A percentile compares a stretch with the other conserved stretches of the same genome.
Conservation (phyloP, 1,139 yeast genomes). For the Zygosaccharomyces sapae region DNA sequence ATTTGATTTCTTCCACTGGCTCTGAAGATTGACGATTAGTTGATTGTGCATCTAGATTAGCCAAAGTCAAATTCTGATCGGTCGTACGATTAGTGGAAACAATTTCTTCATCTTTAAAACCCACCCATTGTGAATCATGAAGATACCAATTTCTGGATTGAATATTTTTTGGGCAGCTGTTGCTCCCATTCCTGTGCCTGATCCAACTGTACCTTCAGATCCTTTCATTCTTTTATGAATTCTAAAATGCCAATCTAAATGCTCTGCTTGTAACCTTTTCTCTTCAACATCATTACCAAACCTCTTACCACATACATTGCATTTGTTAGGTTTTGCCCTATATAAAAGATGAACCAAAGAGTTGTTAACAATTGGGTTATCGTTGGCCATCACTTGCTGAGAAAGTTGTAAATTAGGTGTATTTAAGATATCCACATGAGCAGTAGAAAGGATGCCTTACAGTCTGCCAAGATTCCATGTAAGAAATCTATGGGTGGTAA, state of each 20-base stretch:
- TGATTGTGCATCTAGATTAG: slow-evolving; percentile 16
- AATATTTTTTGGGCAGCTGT: slow-evolving; percentile 32
- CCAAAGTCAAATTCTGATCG: slow-evolving; percentile 18
- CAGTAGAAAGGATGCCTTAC: slow-evolving; percentile 32
- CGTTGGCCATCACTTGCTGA: slow-evolving; percentile 27
- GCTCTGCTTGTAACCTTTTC: slow-evolving; percentile 51
- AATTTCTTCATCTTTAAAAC: slow-evolving; percentile 63
- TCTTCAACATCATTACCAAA: slow-evolving; percentile 65
- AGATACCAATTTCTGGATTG: slow-evolving; percentile 84
- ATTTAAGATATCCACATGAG: slow-evolving; percentile 31
- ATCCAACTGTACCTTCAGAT: slow-evolving; percentile 37
- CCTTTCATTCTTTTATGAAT: slow-evolving; percentile 73
- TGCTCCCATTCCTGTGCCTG: slow-evolving; percentile 24
- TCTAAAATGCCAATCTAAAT: slow-evolving; percentile 95
- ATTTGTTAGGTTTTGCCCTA: slow-evolving; percentile 62
- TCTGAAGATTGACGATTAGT: slow-evolving; percentile 4
- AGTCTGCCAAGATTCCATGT: slow-evolving; percentile 31
- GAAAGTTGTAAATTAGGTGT: slow-evolving; percentile 29
- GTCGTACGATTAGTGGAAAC: slow-evolving; percentile 35
- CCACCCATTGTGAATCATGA: slow-evolving; percentile 68
- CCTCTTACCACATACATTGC: slow-evolving; percentile 86
- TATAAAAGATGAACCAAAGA: slow-evolving; percentile 33
- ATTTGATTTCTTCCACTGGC: slow-evolving; percentile 5
- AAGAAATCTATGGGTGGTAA: slow-evolving; percentile 29
- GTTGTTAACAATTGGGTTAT: slow-evolving; percentile 25